Base-by-base conservation (phyloP, 2,329 filamentous ascomycete genomes). In the Fusarium burgessii region DNA sequence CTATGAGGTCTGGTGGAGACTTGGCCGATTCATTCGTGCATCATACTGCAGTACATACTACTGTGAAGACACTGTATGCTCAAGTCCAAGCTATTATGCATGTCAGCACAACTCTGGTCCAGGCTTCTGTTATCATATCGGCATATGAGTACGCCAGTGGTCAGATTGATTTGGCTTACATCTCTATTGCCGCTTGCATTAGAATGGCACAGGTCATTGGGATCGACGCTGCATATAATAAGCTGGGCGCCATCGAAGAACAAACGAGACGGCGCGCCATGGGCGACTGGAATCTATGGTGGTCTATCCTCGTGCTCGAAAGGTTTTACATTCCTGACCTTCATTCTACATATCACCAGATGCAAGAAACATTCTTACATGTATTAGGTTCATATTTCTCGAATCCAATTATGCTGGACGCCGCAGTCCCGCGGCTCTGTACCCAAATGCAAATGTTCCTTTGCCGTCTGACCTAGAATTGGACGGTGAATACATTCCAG, bases 391-490 rank as follows among this genome's bases (percentile, higher is more conserved):
- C 0, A 50, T 50, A 4, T 50, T 9, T 7, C 15, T 50, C 2
- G 46, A 50, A 2, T 14, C 17, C 5, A 35, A 7, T 1, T 3
- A 2, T 4, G 12, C 4, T 2, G 8, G 4, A 6, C 7, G 14
- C 15, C n/a, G 11, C 23, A 3, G 2, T 25, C 46, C 11, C 11
- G 3, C 23, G 3, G 46, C 46, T 17, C 5, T 6, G 2, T 50
- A 20, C 15, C 46, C 46, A 6, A 5, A 12, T 0, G 3, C 15
- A 7, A 14, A 35, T 15, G n/a, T 14, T 2, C 29, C 46, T 23
- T 33, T 50, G 5, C 46, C 46, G 13, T 50, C 46, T 14, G 46
- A 35, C 15, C 13, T 12, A 0, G 29, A 23, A 7, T 50, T 27
- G 2, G 18, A 35, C 2, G 46, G 46, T 1, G 29, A 50, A 35